These are phyloP conservation scores for Chalciporus sp. DNA, from an alignment of 1,284 basidiomycete genomes.

Conservation along the genomic window DNA sequence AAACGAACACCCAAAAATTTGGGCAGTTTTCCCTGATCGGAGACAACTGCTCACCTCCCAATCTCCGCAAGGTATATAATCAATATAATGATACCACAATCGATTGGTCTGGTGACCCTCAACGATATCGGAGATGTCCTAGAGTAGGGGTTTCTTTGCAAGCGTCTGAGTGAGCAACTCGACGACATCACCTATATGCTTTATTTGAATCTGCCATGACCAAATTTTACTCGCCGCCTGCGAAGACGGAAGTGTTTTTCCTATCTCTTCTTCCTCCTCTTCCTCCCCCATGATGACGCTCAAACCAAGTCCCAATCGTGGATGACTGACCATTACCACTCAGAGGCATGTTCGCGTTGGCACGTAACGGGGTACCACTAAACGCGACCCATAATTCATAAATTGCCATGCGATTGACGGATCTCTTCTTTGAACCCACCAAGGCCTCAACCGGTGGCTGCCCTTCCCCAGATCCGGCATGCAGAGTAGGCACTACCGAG, in stretches of 20 bases:
- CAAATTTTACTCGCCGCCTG: slow-evolving; percentile 22
- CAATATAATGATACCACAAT: too few relatives aligned
- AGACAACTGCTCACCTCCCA: too few relatives aligned
- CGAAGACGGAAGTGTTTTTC: slow-evolving; percentile 44
- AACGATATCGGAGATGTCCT: too few relatives aligned
- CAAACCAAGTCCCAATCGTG: slow-evolving; percentile 57
- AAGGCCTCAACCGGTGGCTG: slow-evolving; percentile 42
- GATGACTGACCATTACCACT: slow-evolving; percentile 37
- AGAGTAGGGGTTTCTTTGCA: too few relatives aligned
- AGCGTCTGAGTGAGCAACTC: too few relatives aligned
- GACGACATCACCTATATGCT: too few relatives aligned
- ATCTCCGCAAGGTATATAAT: too few relatives aligned
- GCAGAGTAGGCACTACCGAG: slow-evolving; percentile 76
- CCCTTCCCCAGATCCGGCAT: slow-evolving; percentile 80
- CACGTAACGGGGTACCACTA: slow-evolving; percentile 55
- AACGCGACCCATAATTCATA: slow-evolving; percentile 75
- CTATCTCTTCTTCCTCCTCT: slow-evolving; percentile 72
- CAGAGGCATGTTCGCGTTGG: slow-evolving; percentile 49
- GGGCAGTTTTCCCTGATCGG: too few relatives aligned
- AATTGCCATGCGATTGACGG: slow-evolving; percentile 62
- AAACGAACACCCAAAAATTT: too few relatives aligned
- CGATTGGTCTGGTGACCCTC: too few relatives aligned
- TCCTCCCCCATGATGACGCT: slow-evolving; percentile 73
- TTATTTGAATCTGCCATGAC: too few relatives aligned
- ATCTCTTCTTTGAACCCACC: slow-evolving; percentile 79